These are phyloP conservation scores for Candida nitratophila DNA, from an alignment of 805 yeast species.

Conservation along the genomic window DNA sequence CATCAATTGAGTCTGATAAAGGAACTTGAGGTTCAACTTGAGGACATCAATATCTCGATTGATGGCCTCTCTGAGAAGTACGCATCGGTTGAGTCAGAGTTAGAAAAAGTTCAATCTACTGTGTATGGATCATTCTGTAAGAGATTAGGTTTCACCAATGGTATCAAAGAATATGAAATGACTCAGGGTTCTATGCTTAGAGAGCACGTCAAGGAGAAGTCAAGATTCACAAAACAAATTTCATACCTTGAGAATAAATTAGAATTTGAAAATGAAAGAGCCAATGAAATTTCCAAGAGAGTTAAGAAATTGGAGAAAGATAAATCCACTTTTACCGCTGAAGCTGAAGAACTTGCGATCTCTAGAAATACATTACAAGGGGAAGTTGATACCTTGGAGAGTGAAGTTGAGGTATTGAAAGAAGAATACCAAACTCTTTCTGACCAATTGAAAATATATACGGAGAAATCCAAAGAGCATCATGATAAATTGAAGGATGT, in stretches of 20 bases:
- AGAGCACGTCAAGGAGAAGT: slow-evolving; percentile 51
- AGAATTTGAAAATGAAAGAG: slow-evolving; percentile 57
- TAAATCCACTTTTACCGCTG: slow-evolving; percentile 27
- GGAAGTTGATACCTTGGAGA: slow-evolving; percentile 30
- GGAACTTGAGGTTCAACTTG: slow-evolving; percentile 16
- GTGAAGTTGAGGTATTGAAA: slow-evolving; percentile 32
- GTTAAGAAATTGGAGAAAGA: slow-evolving; percentile 36
- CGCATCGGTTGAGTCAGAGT: slow-evolving; percentile 11
- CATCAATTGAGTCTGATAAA: slow-evolving; percentile 30
- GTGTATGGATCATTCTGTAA: slow-evolving; percentile 50
- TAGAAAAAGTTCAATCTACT: slow-evolving; percentile 29
- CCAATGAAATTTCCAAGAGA: slow-evolving; percentile 42
- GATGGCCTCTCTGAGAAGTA: slow-evolving; percentile 21
- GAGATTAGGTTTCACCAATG: slow-evolving; percentile 40
- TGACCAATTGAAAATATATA: slow-evolving; percentile 8
- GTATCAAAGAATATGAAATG: slow-evolving; percentile 62
- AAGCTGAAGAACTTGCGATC: slow-evolving; percentile 24
- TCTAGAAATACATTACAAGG: slow-evolving; percentile 26
- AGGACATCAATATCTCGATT: slow-evolving; percentile 19
- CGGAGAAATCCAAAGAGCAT: slow-evolving; percentile 15
- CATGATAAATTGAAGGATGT: slow-evolving; percentile 22
- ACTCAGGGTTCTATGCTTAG: slow-evolving; percentile 54
- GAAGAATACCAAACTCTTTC: slow-evolving; percentile 23
- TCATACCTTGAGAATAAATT: slow-evolving; percentile 53
- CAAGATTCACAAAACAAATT: slow-evolving; percentile 55